These are phyloP conservation scores for Talaromyces piceae DNA, from an alignment of 2,329 filamentous ascomycete species.

Conservation along the genomic window DNA sequence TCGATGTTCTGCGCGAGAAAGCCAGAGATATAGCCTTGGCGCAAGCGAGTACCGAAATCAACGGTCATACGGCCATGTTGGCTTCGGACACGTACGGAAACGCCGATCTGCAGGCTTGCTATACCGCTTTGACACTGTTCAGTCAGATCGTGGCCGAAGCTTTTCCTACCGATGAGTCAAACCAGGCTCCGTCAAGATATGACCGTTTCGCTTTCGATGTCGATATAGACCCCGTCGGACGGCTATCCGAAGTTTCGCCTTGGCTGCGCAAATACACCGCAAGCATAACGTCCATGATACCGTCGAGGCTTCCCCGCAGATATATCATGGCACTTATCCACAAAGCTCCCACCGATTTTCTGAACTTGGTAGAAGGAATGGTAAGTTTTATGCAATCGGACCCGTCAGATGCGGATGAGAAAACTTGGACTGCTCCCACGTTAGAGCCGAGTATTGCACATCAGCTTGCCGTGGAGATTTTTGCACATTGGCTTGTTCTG, in stretches of 20 bases:
- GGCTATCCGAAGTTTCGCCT: conserved; percentile 20
- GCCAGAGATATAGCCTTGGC: not conserved
- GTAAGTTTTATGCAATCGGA: conserved; percentile 12
- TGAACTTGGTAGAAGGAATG: conserved; percentile 29
- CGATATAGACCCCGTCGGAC: conserved; percentile 2
- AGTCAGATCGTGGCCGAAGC: conserved; percentile 16
- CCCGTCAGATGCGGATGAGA: not conserved
- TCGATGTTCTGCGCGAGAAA: not conserved
- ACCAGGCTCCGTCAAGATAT: not conserved
- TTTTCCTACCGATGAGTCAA: conserved; percentile 9
- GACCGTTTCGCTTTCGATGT: conserved; percentile 1
- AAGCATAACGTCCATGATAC: conserved; percentile 26
- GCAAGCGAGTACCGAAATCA: not conserved
- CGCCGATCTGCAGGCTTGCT: conserved; percentile 12
- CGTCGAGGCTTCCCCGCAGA: conserved; percentile 28
- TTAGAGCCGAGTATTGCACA: conserved; percentile 10
- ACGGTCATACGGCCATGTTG: not conserved
- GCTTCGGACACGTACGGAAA: not conserved
- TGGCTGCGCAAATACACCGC: conserved; percentile 32
- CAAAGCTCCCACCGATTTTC: conserved; percentile 26
- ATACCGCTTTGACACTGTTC: conserved; percentile 16
- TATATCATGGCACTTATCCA: conserved; percentile 38
- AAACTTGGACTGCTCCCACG: conserved; percentile 2
- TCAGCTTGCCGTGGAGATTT: conserved; percentile 19
- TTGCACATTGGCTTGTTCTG: conserved; percentile 28